Evolutionary conservation across 2,329 filamentous ascomycete genomes (phyloP).

Genomic region (Dactylellina leptospora): DNA sequence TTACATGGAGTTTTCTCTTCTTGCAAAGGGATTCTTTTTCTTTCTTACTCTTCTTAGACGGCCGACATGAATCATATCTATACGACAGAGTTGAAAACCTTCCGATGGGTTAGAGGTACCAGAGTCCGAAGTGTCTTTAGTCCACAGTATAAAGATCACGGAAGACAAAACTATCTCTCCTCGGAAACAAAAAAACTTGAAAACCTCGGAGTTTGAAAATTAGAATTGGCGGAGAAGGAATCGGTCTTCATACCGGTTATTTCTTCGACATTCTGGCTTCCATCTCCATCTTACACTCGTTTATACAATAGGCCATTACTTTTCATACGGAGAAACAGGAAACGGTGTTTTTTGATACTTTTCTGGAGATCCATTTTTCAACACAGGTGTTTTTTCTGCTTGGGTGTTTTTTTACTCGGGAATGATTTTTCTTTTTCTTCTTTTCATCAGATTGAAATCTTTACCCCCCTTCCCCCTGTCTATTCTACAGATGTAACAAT

Average conservation of each 20-base stretch:
- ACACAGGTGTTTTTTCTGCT: slow-evolving; percentile 34
- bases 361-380: too few species aligned
- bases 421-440: slow-evolving; percentile 14
- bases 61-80: slow-evolving; percentile 2
- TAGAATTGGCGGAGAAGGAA: neutral
- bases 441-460: slow-evolving; percentile 37
- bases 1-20: slow-evolving; percentile 19
- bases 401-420: neutral
- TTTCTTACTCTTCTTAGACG: slow-evolving; percentile 15
- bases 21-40: neutral
- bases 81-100: slow-evolving; percentile 48
- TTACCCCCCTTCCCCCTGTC: slow-evolving; percentile 1
- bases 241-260: neutral
- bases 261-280: slow-evolving; percentile 1
- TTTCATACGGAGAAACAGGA: slow-evolving; percentile 10
- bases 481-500: slow-evolving; percentile 44
- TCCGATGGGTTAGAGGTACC: slow-evolving; percentile 1
- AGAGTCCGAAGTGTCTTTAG: slow-evolving; percentile 22
- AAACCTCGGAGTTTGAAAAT: slow-evolving; percentile 9
- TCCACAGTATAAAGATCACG: slow-evolving; percentile 40
- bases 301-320: neutral
- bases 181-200: slow-evolving; percentile 46
- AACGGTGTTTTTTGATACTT: neutral
- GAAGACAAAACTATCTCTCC: neutral
- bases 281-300: neutral